Evolutionary conservation across 139 green algal genomes (phyloP), one percentile per base, ranked within the genome.

Genomic region (Raphidocelis subcapitata): DNA sequence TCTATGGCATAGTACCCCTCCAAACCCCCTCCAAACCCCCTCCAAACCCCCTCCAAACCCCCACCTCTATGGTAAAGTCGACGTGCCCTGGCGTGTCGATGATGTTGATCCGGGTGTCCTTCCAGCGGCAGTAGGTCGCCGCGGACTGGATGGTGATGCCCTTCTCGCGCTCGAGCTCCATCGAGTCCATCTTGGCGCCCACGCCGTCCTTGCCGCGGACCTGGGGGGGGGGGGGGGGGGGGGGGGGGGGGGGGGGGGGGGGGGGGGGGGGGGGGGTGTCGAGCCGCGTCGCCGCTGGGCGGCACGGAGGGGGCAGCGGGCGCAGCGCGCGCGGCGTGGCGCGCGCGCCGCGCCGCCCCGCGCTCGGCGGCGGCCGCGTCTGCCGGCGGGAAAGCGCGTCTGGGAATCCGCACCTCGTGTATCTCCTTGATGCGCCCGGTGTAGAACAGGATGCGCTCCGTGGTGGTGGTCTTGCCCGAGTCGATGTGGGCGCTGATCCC

Each of bases 91-190:
- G 94, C 0, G 93, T 97, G 86, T 97, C 93, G 77, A 99, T 98
- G 83, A 99, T 99, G 86, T 99, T 99, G 87, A 99, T 95, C 72
- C 92, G 77, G 1, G 83, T 91, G 82, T 98, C 90, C 66, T 94
- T 93, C 96, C 96, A 99, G 31, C 76, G 75, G 84, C 87, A 96
- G 74, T 93, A 95, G 15, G 94, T 98, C 29, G 94, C 94, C 18
- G 92, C 92, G 26, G 87, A 96, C 83, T 98, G 95, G 70, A 99
- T 99, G 63, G 96, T 99, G 88, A 99, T 99, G 49, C 96, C 96
- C 83, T 99, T 99, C 77, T 99, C 96, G 0, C 96, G 75, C 80
- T 99, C 96, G 35, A 99, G 81, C 51, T 99, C 96, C 96, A 99
- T 99, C 64, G 76, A 86, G 74, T 99, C 96, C 96, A 99, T 99